Conservation (phyloP, 169 alveolate species). For the Plasmodium gaboni region DNA sequence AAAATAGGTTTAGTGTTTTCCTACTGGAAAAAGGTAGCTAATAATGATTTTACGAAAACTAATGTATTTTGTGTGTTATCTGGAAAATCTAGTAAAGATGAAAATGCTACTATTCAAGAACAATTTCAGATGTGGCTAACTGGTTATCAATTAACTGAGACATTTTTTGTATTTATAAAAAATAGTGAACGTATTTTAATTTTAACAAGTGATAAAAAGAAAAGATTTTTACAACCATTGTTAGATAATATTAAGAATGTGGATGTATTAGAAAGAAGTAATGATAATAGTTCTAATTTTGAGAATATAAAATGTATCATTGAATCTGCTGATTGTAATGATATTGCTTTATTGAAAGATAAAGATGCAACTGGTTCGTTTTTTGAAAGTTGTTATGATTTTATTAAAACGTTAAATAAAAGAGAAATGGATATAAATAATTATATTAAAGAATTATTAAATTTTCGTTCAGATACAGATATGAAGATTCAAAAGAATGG, state of each 20-base stretch:
- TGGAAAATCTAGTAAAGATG: slow-evolving; percentile 71
- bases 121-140: slow-evolving; percentile 89
- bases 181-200: slow-evolving; percentile 84
- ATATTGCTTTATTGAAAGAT: slow-evolving; percentile 51
- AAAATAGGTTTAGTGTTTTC: slow-evolving; percentile 48
- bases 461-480: slow-evolving; percentile 66
- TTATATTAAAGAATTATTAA: slow-evolving; percentile 13
- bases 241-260: slow-evolving; percentile 15
- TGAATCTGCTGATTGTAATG: not conserved
- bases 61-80: slow-evolving; percentile 43
- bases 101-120: slow-evolving; percentile 59
- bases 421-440: slow-evolving; percentile 35
- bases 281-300: slow-evolving; percentile 38
- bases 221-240: slow-evolving; percentile 67
- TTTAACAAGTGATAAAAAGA: slow-evolving; percentile 90
- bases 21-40: slow-evolving; percentile 16
- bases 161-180: slow-evolving; percentile 86
- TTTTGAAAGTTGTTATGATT: slow-evolving; percentile 53
- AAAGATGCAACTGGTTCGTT: slow-evolving; percentile 64
- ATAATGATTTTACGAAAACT: slow-evolving; percentile 16
- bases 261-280: slow-evolving; percentile 45
- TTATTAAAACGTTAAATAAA: slow-evolving; percentile 28
- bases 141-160: slow-evolving; percentile 93
- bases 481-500: slow-evolving; percentile 79
- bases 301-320: slow-evolving; percentile 26